Evolutionary conservation across 257 asterid genomes (phyloP), one percentile per base, ranked within the genome.

Genomic region (Primulina tabacum): DNA sequence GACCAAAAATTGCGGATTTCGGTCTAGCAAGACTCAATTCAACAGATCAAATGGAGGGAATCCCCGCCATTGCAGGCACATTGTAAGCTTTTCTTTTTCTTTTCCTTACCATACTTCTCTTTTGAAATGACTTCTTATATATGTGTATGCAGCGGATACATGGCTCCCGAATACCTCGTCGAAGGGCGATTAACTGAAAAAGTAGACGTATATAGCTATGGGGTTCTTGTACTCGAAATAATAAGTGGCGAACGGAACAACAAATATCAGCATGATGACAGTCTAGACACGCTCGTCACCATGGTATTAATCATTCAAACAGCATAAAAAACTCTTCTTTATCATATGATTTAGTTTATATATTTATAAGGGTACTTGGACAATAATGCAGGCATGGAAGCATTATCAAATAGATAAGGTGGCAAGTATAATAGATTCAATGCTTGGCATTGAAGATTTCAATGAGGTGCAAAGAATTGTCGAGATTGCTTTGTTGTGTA

Each of bases 11-110:
- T 40, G 99, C 92, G 2, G 97, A 93, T 86, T 93, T 93, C 68
- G 97, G 99, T 17, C 92, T 93, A 50, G 97, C 96, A 58, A 76
- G 99, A 38, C 73, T 76, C 68, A 87, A 90, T 69, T 95, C 90
- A 26, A 80, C 87, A 14, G 99, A 90, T 76, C 82, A 89, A 72
- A 81, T 86, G 56, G 97, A 93, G 84, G 94, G 89, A 38, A 89
- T 95, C 83, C 90, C 97, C 0, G 97, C 97, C 73, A 87, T 90
- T 58, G 99, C 97, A 2, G 97, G 97, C 72, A 93, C 99, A 81
- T 75, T 90, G 99, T 90, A 80, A 86, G 99, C 7, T 11, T 61
- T 17, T n/a, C 12, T 35, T n/a, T 1, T 34, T 0, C 9, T 2
- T 7, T 29, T 3, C 32, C 17, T 40, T 17, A 65, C 65, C 53